Percentiles rank a stretch among this genome's conserved stretches.
phyloP scores from a whole-genome alignment of 1,284 basidiomycete genomes.

The Xerocomus nothofagi region DNA sequence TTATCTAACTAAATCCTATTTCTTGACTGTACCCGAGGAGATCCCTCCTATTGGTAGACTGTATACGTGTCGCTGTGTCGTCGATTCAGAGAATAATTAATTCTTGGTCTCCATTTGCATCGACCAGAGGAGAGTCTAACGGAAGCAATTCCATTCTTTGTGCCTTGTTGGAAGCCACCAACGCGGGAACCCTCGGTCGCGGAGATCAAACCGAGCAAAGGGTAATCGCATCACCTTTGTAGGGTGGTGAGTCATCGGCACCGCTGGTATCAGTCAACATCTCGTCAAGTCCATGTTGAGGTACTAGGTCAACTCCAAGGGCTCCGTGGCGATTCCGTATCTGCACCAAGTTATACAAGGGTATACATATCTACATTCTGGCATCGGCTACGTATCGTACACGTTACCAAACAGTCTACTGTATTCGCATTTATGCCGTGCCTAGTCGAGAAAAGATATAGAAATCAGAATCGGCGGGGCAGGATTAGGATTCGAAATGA shows the following conservation, averaged over 20 bases:
- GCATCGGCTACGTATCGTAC: neutral
- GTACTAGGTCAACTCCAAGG: constrained; percentile 25
- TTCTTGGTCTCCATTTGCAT: constrained; percentile 13
- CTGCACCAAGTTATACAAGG: too few species aligned
- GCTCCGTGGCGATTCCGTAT: constrained; percentile 23
- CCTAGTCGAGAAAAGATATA: neutral
- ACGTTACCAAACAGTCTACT: neutral
- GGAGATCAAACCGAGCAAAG: constrained; percentile 31
- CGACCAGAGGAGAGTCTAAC: constrained; percentile 24
- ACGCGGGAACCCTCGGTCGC: constrained; percentile 22
- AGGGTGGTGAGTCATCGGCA: neutral
- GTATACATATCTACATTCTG: too few species aligned
- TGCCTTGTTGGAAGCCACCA: constrained; percentile 11
- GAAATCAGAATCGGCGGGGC: neutral
- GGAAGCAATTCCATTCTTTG: constrained; percentile 25
- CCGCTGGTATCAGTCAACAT: constrained; percentile 1
- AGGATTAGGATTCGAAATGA: neutral
- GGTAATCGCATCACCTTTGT: constrained; percentile 12
- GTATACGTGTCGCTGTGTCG: constrained; percentile 15
- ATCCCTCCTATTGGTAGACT: constrained; percentile 21
- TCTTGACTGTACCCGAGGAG: constrained; percentile 33
- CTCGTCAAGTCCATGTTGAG: constrained; percentile 4
- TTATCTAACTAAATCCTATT: constrained; percentile 27
- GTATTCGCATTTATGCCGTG: constrained; percentile 2
- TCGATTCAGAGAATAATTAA: constrained; percentile 8